phyloP scores from a whole-genome alignment of 2,329 filamentous ascomycete species.

The Aureobasidium sp. region DNA sequence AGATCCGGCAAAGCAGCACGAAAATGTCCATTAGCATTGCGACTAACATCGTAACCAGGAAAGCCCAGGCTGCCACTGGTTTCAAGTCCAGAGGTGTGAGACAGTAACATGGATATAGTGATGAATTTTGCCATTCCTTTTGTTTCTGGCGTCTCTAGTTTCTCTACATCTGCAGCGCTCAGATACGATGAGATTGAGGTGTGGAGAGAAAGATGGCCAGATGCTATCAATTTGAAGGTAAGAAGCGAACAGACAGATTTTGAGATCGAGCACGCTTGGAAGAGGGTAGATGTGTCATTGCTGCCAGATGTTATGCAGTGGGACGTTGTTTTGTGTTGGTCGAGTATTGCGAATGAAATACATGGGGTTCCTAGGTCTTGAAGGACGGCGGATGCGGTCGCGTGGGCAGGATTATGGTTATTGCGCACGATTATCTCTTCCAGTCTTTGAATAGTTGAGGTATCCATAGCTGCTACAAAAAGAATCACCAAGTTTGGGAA shows the following conservation, averaged over 20 bases:
- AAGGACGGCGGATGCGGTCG: neutral
- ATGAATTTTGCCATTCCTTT: slow-evolving; percentile 20
- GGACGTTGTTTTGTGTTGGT: neutral
- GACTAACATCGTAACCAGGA: slow-evolving; percentile 20
- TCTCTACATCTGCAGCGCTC: slow-evolving; percentile 1
- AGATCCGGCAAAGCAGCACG: neutral
- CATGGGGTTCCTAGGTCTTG: neutral
- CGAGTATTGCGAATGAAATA: neutral
- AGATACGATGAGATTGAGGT: slow-evolving; percentile 19
- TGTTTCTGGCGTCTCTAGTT: slow-evolving; percentile 18
- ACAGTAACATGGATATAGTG: slow-evolving; percentile 23
- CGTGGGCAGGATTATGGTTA: neutral
- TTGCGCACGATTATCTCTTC: neutral
- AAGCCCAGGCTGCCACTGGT: slow-evolving; percentile 20
- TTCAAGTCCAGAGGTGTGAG: slow-evolving; percentile 23
- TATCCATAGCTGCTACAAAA: neutral
- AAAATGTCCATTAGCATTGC: slow-evolving; percentile 8
- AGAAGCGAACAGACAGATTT: slow-evolving; percentile 23
- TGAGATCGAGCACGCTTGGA: slow-evolving; percentile 25
- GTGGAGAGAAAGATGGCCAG: slow-evolving; percentile 20
- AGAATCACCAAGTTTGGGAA: too few species aligned
- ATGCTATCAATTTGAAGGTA: slow-evolving; percentile 22
- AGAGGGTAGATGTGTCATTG: slow-evolving; percentile 23
- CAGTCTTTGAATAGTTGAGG: neutral
- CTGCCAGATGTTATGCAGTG: neutral